A percentile compares a stretch with the other conserved stretches of the same genome.
Conservation (phyloP, 805 yeast genomes). For the Lipomyces sp. region DNA sequence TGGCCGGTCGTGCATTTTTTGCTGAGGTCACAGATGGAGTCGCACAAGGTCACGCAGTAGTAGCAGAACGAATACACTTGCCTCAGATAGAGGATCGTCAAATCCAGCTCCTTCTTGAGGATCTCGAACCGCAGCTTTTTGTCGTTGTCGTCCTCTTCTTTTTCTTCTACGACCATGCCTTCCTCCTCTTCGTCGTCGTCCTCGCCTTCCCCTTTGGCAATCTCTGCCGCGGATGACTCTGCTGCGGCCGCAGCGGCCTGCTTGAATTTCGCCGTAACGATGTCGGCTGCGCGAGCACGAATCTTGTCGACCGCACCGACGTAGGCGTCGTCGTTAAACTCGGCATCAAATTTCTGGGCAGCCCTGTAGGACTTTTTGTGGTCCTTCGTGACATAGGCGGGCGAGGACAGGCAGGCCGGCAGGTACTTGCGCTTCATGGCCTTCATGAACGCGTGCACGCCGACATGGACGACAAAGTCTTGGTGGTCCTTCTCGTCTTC, state of each 20-base stretch:
- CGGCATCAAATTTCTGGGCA: slow-evolving; percentile 19
- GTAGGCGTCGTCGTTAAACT: slow-evolving; percentile 13
- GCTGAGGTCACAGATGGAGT: slow-evolving; percentile 20
- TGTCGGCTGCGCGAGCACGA: slow-evolving; percentile 11
- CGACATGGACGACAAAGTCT: slow-evolving; percentile 23
- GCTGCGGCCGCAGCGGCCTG: no score
- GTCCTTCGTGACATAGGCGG: slow-evolving; percentile 11
- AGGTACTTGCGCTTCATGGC: slow-evolving; percentile 19
- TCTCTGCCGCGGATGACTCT: slow-evolving; percentile 1
- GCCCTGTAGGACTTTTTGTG: slow-evolving; percentile 7
- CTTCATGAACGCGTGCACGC: slow-evolving; percentile 12
- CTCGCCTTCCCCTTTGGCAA: slow-evolving; percentile 5
- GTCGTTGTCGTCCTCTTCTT: background rate
- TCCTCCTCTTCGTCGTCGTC: slow-evolving; percentile 18
- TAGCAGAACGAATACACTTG: slow-evolving; percentile 26
- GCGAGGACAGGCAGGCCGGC: slow-evolving; percentile 6
- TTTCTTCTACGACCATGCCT: slow-evolving; percentile 21
- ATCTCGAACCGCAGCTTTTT: slow-evolving; percentile 2
- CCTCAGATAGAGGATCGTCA: slow-evolving; percentile 21
- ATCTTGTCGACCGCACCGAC: slow-evolving; percentile 11
- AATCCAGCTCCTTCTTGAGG: slow-evolving; percentile 18
- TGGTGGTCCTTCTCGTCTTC: background rate
- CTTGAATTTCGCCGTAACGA: slow-evolving; percentile 5
- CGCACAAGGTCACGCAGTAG: slow-evolving; percentile 21
- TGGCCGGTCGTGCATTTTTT: slow-evolving; percentile 27